Percentiles rank a stretch among this genome's conserved stretches.
Evolutionary conservation across 179 eudicot genomes (phyloP).

Genomic region (Heliamphora pulchella): DNA sequence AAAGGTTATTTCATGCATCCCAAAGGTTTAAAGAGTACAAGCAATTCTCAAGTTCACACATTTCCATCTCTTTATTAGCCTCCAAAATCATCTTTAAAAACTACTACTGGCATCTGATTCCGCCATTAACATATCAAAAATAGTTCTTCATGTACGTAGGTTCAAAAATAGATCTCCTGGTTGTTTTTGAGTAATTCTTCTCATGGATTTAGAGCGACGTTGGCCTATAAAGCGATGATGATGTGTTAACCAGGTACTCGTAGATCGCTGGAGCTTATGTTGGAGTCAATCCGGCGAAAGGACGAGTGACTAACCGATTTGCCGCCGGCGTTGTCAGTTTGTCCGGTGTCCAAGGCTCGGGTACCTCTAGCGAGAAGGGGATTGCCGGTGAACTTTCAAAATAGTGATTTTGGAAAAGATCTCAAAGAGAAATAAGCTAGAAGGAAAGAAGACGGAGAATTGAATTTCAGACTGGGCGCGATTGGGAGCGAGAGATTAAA

Average conservation of each 20-base stretch:
- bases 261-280: constrained; percentile 42
- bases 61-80: neutral
- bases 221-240: neutral
- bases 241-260: constrained; percentile 25
- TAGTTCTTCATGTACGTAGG: neutral
- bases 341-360: constrained; percentile 35
- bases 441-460: constrained; percentile 1
- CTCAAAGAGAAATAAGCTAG: constrained; percentile 6
- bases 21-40: constrained; percentile 5
- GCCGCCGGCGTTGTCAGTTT: constrained; percentile 33
- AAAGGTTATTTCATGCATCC: neutral
- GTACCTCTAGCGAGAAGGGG: constrained; percentile 26
- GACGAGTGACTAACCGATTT: constrained; percentile 24
- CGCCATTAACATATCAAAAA: neutral
- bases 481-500: no score
- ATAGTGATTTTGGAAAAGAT: neutral
- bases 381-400: constrained; percentile 21
- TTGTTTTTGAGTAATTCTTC: no score
- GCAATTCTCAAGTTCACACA: neutral
- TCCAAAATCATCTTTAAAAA: neutral
- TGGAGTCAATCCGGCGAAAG: constrained; percentile 26
- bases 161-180: no score
- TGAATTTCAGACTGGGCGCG: neutral
- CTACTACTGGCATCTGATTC: neutral
- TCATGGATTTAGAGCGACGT: neutral